Conservation (phyloP, 163 green algal species). For the Volvox carteri region DNA sequence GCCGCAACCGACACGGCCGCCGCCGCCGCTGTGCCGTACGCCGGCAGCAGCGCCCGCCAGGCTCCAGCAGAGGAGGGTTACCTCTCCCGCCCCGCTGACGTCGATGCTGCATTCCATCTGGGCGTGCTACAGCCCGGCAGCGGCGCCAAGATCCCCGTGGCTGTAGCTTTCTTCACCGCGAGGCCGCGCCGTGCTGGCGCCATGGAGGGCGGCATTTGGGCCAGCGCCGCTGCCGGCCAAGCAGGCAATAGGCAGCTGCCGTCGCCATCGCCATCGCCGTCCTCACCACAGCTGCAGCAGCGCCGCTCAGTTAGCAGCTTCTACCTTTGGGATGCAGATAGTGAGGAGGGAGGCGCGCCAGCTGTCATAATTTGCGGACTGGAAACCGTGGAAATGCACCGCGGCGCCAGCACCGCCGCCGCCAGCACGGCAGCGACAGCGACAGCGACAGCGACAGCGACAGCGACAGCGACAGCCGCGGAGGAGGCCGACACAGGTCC, state of each 20-base stretch:
- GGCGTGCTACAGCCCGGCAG: constrained; percentile 71
- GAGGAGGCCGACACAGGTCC: no score
- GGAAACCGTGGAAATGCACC: constrained; percentile 29
- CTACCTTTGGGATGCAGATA: constrained; percentile 32
- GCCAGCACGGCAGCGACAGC: not conserved
- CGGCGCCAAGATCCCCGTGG: constrained; percentile 79
- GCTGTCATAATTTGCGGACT: not conserved
- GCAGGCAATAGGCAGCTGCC: not conserved
- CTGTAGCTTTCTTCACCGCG: constrained; percentile 63
- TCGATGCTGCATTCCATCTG: constrained; percentile 83
- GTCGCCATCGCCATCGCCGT: not conserved
- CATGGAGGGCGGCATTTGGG: not conserved
- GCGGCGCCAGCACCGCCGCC: not conserved
- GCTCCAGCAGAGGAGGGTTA: constrained; percentile 44
- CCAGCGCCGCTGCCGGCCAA: not conserved
- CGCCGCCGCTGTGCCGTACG: constrained; percentile 16
- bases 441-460: not conserved
- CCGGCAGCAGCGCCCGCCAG: not conserved
- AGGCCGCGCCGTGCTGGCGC: not conserved
- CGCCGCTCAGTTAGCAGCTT: constrained; percentile 52
- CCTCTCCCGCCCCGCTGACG: constrained; percentile 64
- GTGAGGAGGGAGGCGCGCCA: constrained; percentile 6
- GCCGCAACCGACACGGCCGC: constrained; percentile 4
- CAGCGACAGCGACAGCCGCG: not conserved
- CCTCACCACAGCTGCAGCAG: not conserved